Evolutionary conservation across 257 asterid species (phyloP).

Genomic region (Solanum corneliomulleri): DNA sequence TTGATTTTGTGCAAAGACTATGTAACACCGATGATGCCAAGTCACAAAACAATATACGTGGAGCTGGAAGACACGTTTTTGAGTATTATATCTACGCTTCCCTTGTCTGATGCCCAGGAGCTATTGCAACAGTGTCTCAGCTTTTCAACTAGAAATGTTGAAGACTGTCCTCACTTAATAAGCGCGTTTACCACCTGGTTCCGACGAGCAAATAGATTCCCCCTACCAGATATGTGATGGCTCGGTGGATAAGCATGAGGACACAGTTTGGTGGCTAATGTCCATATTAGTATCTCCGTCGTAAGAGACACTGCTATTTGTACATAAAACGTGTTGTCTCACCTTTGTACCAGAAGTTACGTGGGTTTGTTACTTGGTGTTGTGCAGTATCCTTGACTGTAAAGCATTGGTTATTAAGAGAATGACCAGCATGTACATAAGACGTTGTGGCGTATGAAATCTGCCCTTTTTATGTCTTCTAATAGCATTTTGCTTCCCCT

Average conservation of each 20-base stretch:
- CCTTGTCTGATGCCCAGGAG: slow-evolving; percentile 58
- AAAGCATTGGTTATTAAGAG: background rate
- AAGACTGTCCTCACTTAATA: slow-evolving; percentile 84
- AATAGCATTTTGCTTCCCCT: background rate
- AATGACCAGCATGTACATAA: background rate
- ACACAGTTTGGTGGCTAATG: background rate
- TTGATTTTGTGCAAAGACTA: slow-evolving; percentile 64
- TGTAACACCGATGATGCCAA: slow-evolving; percentile 37
- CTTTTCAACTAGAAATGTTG: slow-evolving; percentile 77
- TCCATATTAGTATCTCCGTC: background rate
- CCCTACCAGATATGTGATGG: background rate
- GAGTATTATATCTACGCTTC: slow-evolving; percentile 81
- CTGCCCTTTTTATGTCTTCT: background rate
- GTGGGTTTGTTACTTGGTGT: background rate
- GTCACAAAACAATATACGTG: slow-evolving; percentile 34
- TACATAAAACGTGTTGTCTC: background rate
- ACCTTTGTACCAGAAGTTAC: background rate
- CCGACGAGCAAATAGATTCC: slow-evolving; percentile 65
- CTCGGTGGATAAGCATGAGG: background rate
- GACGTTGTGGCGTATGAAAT: background rate
- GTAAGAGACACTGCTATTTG: background rate
- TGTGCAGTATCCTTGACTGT: background rate
- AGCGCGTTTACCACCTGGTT: slow-evolving; percentile 91
- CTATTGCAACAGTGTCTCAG: slow-evolving; percentile 82
- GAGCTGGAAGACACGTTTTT: slow-evolving; percentile 82